Evolutionary conservation across 352 stramenopile genomes (phyloP), one percentile per base, ranked within the genome.

Genomic region (Globisporangium camurandrum): DNA sequence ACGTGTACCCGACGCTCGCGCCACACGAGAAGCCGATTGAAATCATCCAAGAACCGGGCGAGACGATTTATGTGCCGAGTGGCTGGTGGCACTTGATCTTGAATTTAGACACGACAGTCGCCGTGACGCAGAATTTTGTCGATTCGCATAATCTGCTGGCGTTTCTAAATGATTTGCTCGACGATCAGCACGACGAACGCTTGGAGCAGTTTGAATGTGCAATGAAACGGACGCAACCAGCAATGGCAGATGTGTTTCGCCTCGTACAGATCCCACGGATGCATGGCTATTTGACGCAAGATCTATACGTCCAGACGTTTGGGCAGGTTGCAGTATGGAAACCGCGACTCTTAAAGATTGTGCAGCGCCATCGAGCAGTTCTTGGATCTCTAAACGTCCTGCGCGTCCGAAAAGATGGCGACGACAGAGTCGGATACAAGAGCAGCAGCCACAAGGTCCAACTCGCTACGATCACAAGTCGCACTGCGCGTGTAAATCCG

Each of bases 1-100:
- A 92, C 53, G 77, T 94, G 19, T 94, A 94, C 46, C 83, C 83
- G 23, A 91, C 76, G 31, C 69, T 94, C 26, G 46, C 56, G 30
- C 67, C 77, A 7, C 71, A 87, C 43, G 55, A 94, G 55, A 86
- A 82, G 33, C 83, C 83, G 20, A 66, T 84, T 11, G 80, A 94
- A 52, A 66, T 94, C 3, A 77, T 97, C 27, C 93, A 97, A 42
- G 75, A 96, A 59, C 77, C 93, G 12, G 95, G 96, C 11, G 96
- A 99, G 57, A 91, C 96, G 5, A 86, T 99, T 41, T 98, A 97
- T 74, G 94, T 99, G 22, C 95, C 96, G 6, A 96, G 92, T 56
- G 94, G 95, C 17, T 99, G 95, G 95, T 98, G 95, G 95, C 96
- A 99, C 59, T 75, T 92, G 44, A 95, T 99, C 19, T 68, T 99